Base-by-base conservation (phyloP, 1,284 basidiomycete species). In the Malassezia arunalokei region DNA sequence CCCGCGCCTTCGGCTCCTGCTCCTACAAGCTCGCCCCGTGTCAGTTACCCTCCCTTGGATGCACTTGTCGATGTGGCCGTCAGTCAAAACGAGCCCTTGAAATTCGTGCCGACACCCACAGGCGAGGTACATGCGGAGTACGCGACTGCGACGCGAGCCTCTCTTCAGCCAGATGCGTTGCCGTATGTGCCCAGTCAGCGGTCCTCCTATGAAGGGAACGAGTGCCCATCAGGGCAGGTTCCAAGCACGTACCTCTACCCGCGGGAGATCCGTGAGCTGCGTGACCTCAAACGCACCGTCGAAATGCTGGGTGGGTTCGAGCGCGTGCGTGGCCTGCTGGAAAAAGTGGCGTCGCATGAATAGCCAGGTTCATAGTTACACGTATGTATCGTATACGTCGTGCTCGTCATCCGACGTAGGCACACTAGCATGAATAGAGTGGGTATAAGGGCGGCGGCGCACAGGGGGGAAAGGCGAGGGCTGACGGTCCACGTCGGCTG, bases 251-350 rank as follows among this genome's bases (percentile, higher is more conserved):
- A 46, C 41, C 27, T 57, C 28, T 57, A 53, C 35, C 45, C 54
- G 14, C 49, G 40, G 33, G 63, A 67, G 51, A 58, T 67, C 14
- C 58, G 58, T 8, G 58, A 65, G 51, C 51, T 67, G n/a, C 51
- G 65, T 3, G 65, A 61, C 8, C 50, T 67, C 24, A 49, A 55
- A 17, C 62, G 59, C 37, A 44, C 62, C 43, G 33, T 47, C 17
- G 20, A 28, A 31, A n/a, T 28, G 12, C 44, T 38, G 3, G 44
- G 44, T 9, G 44, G 44, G n/a, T 39, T 29, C 29, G 43, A 44
- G 24, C 31, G 32, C 24, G 31, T 44, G 30, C 43, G 31, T 33
- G 17, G 17, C 14, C 12, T 44, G 24, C 33, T 35, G 11, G 11
- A 35, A 35, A 24, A 24, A 4, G 20, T 24, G 20, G 33, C 33